Evolutionary conservation across 108 stramenopile genomes (phyloP).

Genomic region (Discostella stelligeroides): DNA sequence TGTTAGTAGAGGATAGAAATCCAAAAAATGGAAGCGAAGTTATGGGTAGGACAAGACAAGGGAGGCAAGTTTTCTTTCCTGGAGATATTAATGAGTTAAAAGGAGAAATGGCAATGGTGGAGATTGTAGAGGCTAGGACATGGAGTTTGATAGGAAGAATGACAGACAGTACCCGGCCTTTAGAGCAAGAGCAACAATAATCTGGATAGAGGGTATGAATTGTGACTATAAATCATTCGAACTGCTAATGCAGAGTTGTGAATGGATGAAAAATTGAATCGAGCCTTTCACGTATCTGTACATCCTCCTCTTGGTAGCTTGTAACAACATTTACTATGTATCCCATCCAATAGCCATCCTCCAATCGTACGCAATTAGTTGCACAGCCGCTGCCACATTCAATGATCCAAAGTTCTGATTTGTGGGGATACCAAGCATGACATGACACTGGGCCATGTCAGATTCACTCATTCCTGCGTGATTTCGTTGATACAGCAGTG

Average conservation of each 20-base stretch:
- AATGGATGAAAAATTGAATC: too few species aligned
- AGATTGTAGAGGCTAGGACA: conserved; percentile 77
- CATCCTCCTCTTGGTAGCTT: too few species aligned
- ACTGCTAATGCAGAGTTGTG: too few species aligned
- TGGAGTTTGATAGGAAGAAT: conserved; percentile 78
- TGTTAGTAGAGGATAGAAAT: conserved; percentile 91
- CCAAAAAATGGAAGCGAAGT: conserved; percentile 83
- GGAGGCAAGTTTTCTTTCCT: conserved; percentile 88
- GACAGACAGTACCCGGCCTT: not conserved
- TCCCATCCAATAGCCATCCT: conserved; percentile 10
- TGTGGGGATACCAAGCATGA: conserved; percentile 70
- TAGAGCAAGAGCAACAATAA: not conserved
- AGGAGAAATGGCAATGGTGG: conserved; percentile 73
- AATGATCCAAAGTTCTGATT: conserved; percentile 66
- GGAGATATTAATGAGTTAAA: conserved; percentile 72
- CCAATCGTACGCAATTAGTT: conserved; percentile 54
- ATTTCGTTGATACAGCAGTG: not conserved
- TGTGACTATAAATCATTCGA: too few species aligned
- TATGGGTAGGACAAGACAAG: conserved; percentile 87
- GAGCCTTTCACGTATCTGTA: too few species aligned
- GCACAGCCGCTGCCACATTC: conserved; percentile 72
- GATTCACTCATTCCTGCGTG: conserved; percentile 50
- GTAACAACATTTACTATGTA: too few species aligned
- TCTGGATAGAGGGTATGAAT: too few species aligned
- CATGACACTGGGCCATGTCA: conserved; percentile 57